Evolutionary conservation across 768 basidiomycete species (phyloP).

Genomic region (Pilatotrama ljubarskyi): DNA sequence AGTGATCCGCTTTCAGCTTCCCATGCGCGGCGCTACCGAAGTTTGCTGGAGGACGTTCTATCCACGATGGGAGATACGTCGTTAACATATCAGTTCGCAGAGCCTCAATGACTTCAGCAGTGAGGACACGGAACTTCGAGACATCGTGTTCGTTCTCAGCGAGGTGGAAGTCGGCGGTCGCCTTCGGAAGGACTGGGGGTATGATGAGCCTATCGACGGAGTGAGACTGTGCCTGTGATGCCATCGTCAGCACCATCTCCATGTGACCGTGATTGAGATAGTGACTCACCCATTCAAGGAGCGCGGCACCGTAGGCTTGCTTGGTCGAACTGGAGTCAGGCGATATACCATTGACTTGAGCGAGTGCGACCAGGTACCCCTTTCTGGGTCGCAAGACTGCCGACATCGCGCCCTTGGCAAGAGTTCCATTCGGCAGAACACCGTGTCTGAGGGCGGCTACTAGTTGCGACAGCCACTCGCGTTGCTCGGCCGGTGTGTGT

Average conservation of each 20-base stretch:
- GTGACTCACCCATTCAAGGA: background rate
- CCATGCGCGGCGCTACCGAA: constrained; percentile 18
- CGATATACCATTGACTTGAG: background rate
- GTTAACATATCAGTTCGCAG: background rate
- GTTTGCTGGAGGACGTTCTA: constrained; percentile 12
- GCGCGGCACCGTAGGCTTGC: background rate
- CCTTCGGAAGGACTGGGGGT: background rate
- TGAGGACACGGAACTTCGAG: background rate
- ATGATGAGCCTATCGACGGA: background rate
- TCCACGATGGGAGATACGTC: constrained; percentile 19
- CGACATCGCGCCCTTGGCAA: background rate
- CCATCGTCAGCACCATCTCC: no score
- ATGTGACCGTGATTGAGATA: background rate
- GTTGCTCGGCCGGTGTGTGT: background rate
- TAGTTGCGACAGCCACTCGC: background rate
- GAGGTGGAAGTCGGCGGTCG: background rate
- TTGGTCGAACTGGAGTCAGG: background rate
- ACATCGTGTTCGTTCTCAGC: background rate
- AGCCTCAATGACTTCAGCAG: background rate
- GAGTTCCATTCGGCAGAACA: background rate
- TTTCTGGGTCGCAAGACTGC: background rate
- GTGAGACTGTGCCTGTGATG: background rate
- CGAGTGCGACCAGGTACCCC: background rate
- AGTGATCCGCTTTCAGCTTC: constrained; percentile 30
- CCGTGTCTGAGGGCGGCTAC: background rate